Percentiles rank a stretch among this genome's conserved stretches.
Conservation (phyloP, 2,329 filamentous ascomycete species). For the Fusarium xyrophilum region DNA sequence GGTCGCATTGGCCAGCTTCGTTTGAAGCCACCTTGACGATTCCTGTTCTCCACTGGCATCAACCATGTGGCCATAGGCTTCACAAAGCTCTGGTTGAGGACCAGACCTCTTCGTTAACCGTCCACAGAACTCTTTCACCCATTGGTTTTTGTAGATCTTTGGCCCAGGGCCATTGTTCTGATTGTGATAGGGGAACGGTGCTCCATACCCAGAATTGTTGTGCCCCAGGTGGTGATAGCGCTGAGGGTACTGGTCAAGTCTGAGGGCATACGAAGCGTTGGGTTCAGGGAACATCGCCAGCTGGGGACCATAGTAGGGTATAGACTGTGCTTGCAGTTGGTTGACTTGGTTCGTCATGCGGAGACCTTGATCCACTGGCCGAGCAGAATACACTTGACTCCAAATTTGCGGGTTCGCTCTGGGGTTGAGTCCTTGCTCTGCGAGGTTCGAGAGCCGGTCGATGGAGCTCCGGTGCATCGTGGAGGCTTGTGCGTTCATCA, state of each 20-base stretch:
- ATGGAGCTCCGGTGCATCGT: slow-evolving; percentile 48
- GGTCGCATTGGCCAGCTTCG: slow-evolving; percentile 89
- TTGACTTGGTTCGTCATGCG: slow-evolving; percentile 40
- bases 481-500: slow-evolving; percentile 38
- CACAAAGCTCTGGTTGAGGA: slow-evolving; percentile 81
- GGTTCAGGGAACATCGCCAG: slow-evolving; percentile 43
- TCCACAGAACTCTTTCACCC: not conserved
- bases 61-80: slow-evolving; percentile 86
- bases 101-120: slow-evolving; percentile 64
- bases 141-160: slow-evolving; percentile 47
- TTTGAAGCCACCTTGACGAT: slow-evolving; percentile 93
- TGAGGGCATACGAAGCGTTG: slow-evolving; percentile 45
- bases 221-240: slow-evolving; percentile 42
- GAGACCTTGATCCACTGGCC: slow-evolving; percentile 50
- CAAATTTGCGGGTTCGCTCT: slow-evolving; percentile 42
- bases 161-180: slow-evolving; percentile 53
- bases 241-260: slow-evolving; percentile 49
- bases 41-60: slow-evolving; percentile 97
- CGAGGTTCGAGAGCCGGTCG: slow-evolving; percentile 48
- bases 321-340: slow-evolving; percentile 42
- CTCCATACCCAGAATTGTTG: slow-evolving; percentile 41
- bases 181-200: slow-evolving; percentile 55
- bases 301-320: slow-evolving; percentile 44
- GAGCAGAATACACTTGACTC: slow-evolving; percentile 50
- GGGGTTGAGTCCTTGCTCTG: slow-evolving; percentile 42